Base-by-base conservation (phyloP, 164 flowering plant genomes). In the Tetracentron sinense region DNA sequence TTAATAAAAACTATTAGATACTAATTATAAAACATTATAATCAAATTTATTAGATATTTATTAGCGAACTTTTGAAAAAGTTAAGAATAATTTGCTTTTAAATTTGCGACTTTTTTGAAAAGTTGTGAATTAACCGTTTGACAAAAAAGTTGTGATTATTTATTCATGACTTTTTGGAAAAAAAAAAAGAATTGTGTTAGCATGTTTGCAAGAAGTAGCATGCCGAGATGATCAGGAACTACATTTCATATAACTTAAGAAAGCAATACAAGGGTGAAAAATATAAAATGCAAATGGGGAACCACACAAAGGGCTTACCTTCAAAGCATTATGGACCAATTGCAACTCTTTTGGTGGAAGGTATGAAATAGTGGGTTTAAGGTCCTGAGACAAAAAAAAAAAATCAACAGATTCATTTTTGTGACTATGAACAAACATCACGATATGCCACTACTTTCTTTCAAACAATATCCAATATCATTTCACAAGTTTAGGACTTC, bases 341-440 rank as follows among this genome's bases (percentile, higher is more conserved):
- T 80, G 78, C 78, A 89, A 67, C 70, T 91, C 96, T 64, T 67
- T 63, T 22, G 82, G 78, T 48, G 83, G 79, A 58, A 95, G 96
- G 75, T 95, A 95, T 27, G 86, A 82, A 70, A 95, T 88, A 26
- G 79, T 60, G 12, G 89, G 90, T 71, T 78, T 78, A 61, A 95
- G 89, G 78, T 81, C 92, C 99, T 91, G 86, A 60, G 35, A 21
- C n/a, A 57, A 26, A 35, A 50, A 52, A 7, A 19, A 55, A 50
- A 56, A 30, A 67, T 30, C 19, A 48, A 54, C 29, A 61, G 11
- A 20, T 49, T 3, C 53, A 49, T 49, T 22, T 49, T 2, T 49
- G 11, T 17, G 12, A 49, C 12, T 49, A 20, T 7, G 25, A 49
- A 60, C n/a, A 60, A 27, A 4, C 44, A 38, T 4, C 44, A 38